Evolutionary conservation across 2,329 filamentous ascomycete species (phyloP), one percentile per base, ranked within the genome.

Genomic region (Pestalotiopsis sp.): DNA sequence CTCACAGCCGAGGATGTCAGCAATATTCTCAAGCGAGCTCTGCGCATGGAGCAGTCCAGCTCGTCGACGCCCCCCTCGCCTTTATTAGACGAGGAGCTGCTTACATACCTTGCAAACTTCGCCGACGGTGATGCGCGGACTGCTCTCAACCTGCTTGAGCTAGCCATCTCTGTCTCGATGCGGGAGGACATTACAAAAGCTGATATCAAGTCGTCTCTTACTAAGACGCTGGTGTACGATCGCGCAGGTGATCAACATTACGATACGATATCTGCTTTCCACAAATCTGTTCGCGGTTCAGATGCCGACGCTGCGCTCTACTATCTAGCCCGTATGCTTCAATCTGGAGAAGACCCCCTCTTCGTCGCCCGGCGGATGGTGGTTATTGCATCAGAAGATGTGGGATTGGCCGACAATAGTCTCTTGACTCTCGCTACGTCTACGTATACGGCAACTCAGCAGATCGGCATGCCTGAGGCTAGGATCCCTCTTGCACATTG

Each of bases 181-280:
- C 86, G 88, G 6, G 84, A 87, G 0, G 84, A 85, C 11, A 90
- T 92, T 71, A 96, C 93, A 0, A 89, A 91, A 71, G 90, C 92
- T 5, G 88, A 90, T 69, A 89, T 99, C 77, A 97, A 97, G 77
- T 85, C 90, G 1, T 88, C 92, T 2, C 85, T 99, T 11, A 98
- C 95, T 2, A 95, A 95, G 77, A 98, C 95, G 0, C 85, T 98
- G 1, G 94, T 98, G 14, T 98, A 98, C 81, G 96, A 99, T 80
- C 90, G 96, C 67, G 93, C 93, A 0, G 95, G 96, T 65, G 96
- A 99, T 80, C 94, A 97, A 78, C 96, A 98, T 81, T 99, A 98
- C 83, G 95, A 99, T 78, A 96, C 93, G 66, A 98, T 99, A 76
- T 97, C 93, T 0, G 96, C 96, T 38, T 96, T 98, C 75, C 96